Base-by-base conservation (phyloP, 1,284 basidiomycete genomes). In the Malassezia nana region DNA sequence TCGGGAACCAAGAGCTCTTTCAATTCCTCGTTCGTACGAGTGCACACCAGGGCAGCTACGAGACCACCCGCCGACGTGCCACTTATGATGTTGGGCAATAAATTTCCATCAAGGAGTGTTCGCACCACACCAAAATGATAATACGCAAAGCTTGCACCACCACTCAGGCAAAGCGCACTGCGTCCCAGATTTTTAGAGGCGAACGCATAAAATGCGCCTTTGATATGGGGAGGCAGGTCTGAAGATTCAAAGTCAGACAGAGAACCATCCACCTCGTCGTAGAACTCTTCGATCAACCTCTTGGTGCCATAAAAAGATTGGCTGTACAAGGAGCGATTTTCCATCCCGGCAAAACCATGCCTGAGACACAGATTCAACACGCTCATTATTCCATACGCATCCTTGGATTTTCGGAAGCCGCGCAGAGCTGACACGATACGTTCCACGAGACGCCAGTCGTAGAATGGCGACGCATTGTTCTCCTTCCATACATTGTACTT, bases 61-160 rank as follows among this genome's bases (percentile, higher is more conserved):
- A 96, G 80, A 4, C 87, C 89, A 6, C 92, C 94, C 0, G 92
- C 91, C 30, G 87, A 89, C 2, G 91, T 95, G 6, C 91, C 92
- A 1, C 78, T 78, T 55, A 95, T 82, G 8, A 95, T 89, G 29
- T 86, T 82, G 25, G 94, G 94, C 7, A 99, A 78, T 3, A 95
- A 78, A 29, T 83, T 81, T 2, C 86, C 83, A 67, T 98, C 89
- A 4, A 98, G 77, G 68, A 98, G 85, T 0, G 91, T 92, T 62
- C 86, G 86, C 28, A 91, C 83, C 8, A 98, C 88, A 12, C 92
- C 92, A 65, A 87, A 82, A 74, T 91, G 89, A 31, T 63, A 76
- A 74, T 94, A 95, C 3, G 89, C 92, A 68, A 96, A 94, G 1
- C 84, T 85, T 3, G 87, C 92, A 12, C 92, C 92, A 16, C 92